Evolutionary conservation across 1,139 yeast genomes (phyloP).

Genomic region (Suhomyces chickasaworum): DNA sequence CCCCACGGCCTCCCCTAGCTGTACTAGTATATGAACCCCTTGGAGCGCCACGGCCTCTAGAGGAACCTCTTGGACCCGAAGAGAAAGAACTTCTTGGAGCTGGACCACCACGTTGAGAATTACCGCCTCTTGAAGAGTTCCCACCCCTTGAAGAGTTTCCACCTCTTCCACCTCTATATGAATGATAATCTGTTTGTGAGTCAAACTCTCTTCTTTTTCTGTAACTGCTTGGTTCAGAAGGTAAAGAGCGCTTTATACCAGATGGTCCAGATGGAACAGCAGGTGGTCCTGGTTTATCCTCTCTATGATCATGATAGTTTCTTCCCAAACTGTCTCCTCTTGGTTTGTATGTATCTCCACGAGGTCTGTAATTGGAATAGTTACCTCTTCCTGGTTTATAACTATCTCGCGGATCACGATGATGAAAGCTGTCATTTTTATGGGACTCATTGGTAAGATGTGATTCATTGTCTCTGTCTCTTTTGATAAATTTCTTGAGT

Average conservation of each 20-base stretch:
- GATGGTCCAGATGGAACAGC: constrained; percentile 3
- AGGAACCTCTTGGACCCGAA: constrained; percentile 10
- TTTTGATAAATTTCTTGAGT: not conserved
- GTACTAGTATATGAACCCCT: constrained; percentile 4
- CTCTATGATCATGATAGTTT: constrained; percentile 8
- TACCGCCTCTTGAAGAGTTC: constrained; percentile 4
- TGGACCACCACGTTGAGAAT: not conserved
- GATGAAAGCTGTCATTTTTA: constrained; percentile 6
- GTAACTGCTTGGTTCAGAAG: constrained; percentile 25
- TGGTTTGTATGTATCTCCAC: constrained; percentile 17
- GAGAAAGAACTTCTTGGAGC: constrained; percentile 4
- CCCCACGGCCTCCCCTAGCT: constrained; percentile 11
- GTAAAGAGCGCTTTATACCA: constrained; percentile 21
- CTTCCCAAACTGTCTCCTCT: constrained; percentile 9
- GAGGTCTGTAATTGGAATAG: constrained; percentile 15
- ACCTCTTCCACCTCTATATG: constrained; percentile 9
- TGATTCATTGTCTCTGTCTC: constrained; percentile 6
- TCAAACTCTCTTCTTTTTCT: constrained; percentile 21
- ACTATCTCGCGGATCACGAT: constrained; percentile 10
- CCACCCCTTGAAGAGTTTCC: constrained; percentile 10
- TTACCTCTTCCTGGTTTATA: constrained; percentile 15
- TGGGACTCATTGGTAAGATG: constrained; percentile 5
- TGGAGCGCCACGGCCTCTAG: constrained; percentile 8
- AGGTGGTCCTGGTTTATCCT: constrained; percentile 1
- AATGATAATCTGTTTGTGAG: constrained; percentile 14